A percentile compares a stretch with the other conserved stretches of the same genome.
These are phyloP conservation scores for Trichoderma hamatum DNA, from an alignment of 2,329 filamentous ascomycete genomes.

Conservation along the genomic window DNA sequence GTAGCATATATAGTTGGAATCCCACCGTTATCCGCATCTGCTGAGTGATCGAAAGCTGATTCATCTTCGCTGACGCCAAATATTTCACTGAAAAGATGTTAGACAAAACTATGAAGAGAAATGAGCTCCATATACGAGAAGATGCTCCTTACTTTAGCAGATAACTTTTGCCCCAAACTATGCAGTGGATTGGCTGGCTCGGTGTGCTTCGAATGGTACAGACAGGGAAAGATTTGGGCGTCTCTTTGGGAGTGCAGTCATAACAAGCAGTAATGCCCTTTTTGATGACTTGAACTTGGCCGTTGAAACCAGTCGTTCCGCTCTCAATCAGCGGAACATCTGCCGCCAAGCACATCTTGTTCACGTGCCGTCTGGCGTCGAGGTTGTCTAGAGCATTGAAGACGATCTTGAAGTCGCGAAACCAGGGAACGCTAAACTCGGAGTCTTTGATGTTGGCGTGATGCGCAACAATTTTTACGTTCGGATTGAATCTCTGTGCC, in stretches of 20 bases:
- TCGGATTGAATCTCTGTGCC: conserved; percentile 86
- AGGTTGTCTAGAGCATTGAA: conserved; percentile 98
- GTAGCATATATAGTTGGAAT: neutral
- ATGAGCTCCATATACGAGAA: conserved; percentile 12
- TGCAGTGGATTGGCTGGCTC: conserved; percentile 96
- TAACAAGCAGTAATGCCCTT: conserved; percentile 93
- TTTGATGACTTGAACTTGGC: conserved; percentile 95
- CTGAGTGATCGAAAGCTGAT: conserved; percentile 75
- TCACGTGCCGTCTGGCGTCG: conserved; percentile 90
- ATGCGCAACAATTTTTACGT: conserved; percentile 81
- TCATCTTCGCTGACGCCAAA: conserved; percentile 92
- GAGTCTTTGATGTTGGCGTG: conserved; percentile 94
- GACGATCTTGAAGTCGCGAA: conserved; percentile 77
- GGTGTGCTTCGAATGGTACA: conserved; percentile 97
- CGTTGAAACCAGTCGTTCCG: conserved; percentile 96
- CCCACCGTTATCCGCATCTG: conserved; percentile 77
- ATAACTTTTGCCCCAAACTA: conserved; percentile 98
- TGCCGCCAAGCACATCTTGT: conserved; percentile 94
- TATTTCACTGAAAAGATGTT: conserved; percentile 59
- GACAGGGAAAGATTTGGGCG: conserved; percentile 90
- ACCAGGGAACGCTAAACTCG: conserved; percentile 87
- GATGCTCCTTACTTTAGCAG: conserved; percentile 66
- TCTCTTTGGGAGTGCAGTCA: conserved; percentile 87
- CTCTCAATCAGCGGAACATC: conserved; percentile 92
- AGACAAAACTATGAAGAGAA: neutral